These are phyloP conservation scores for Ramichloridium luteum DNA, from an alignment of 2,329 filamentous ascomycete genomes.

Conservation along the genomic window DNA sequence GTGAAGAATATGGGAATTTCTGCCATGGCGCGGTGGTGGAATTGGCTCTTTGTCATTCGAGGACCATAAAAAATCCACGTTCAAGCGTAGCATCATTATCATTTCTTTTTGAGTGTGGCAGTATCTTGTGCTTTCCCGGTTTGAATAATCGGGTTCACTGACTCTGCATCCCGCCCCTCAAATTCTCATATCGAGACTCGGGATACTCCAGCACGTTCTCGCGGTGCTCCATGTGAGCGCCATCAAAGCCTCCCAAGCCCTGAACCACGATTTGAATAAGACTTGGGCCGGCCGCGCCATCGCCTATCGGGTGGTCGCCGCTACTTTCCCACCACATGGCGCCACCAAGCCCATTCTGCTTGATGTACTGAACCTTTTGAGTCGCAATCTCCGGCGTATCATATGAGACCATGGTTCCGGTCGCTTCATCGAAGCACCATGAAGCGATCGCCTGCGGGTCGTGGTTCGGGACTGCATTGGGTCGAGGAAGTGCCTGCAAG, in stretches of 20 bases:
- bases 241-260: constrained; percentile 28
- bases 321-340: constrained; percentile 98
- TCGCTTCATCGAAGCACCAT: constrained; percentile 59
- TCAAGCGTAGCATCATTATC: too few relatives aligned
- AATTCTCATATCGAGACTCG: constrained; percentile 41
- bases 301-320: constrained; percentile 47
- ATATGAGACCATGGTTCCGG: constrained; percentile 63
- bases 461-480: constrained; percentile 50
- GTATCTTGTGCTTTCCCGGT: too few relatives aligned
- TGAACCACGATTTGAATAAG: constrained; percentile 42
- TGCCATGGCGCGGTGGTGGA: too few relatives aligned
- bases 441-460: constrained; percentile 57
- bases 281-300: constrained; percentile 41
- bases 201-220: constrained; percentile 41
- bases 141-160: too few relatives aligned
- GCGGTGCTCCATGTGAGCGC: constrained; percentile 33
- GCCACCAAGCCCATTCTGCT: constrained; percentile 56
- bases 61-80: too few relatives aligned
- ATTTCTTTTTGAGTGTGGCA: too few relatives aligned
- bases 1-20: too few relatives aligned
- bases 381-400: constrained; percentile 54
- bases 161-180: constrained; percentile 34
- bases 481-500: constrained; percentile 50
- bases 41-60: too few relatives aligned
- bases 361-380: constrained; percentile 61